Percentiles rank a stretch among this genome's conserved stretches.
Conservation (phyloP, 225 moss, liverwort and hornwort genomes). For the Polytrichum formosum region DNA sequence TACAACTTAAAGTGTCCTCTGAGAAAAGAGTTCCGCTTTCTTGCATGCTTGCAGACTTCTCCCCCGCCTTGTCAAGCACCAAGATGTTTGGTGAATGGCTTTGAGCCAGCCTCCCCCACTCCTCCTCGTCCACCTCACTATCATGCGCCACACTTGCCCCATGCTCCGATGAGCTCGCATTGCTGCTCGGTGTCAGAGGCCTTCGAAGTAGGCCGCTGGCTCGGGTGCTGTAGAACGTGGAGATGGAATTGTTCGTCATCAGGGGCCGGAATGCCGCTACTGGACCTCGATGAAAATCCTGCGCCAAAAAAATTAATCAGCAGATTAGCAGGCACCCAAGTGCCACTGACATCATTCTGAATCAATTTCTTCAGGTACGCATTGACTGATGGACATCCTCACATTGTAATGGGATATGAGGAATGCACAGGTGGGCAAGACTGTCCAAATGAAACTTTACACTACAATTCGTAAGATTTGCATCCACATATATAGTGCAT, state of each 20-base stretch:
- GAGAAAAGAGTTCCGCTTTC: slow-evolving; percentile 9
- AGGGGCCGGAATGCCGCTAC: slow-evolving; percentile 47
- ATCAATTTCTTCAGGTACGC: too few species aligned
- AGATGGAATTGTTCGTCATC: slow-evolving; percentile 45
- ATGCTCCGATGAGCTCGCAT: slow-evolving; percentile 55
- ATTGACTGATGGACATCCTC: too few species aligned
- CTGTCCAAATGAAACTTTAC: too few species aligned
- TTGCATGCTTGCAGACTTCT: slow-evolving; percentile 26
- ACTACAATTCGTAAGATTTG: too few species aligned
- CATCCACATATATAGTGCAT: too few species aligned
- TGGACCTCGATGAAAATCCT: slow-evolving; percentile 48
- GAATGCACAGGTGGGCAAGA: too few species aligned
- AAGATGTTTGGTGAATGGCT: slow-evolving; percentile 34
- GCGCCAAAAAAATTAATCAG: slow-evolving; percentile 3
- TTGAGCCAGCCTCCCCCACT: slow-evolving; percentile 34
- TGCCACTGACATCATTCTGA: too few species aligned
- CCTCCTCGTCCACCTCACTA: slow-evolving; percentile 47
- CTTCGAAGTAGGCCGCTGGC: slow-evolving; percentile 41
- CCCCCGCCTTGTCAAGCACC: slow-evolving; percentile 23
- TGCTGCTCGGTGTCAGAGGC: slow-evolving; percentile 52
- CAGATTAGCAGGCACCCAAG: too few species aligned
- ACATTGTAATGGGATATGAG: too few species aligned
- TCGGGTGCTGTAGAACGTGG: slow-evolving; percentile 55
- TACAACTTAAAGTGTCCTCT: slow-evolving; percentile 22
- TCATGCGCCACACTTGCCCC: slow-evolving; percentile 47